These are phyloP conservation scores for Plasmodium vinckei DNA, from an alignment of 169 alveolate genomes.

Conservation along the genomic window DNA sequence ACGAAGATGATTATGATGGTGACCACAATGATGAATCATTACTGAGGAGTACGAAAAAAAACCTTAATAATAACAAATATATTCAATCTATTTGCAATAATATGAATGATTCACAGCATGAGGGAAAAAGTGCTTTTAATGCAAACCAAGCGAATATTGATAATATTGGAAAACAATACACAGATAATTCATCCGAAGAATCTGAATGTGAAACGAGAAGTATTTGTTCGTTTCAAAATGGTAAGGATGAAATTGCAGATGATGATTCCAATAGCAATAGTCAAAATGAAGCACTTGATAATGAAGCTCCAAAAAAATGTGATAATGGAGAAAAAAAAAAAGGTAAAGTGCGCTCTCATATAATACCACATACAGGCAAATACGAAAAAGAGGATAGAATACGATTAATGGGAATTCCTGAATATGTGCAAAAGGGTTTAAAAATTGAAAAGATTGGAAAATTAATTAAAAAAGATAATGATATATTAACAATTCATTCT, in stretches of 20 bases:
- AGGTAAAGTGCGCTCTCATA: not conserved
- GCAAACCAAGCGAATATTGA: not conserved
- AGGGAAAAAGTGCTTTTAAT: not conserved
- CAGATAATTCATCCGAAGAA: not conserved
- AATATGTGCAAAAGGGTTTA: slow-evolving; percentile 34
- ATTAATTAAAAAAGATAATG: slow-evolving; percentile 38
- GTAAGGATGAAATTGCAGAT: not conserved
- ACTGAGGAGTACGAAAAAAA: not conserved
- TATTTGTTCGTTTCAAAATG: not conserved
- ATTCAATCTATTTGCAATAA: not conserved
- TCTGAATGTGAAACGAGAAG: not conserved
- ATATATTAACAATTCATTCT: slow-evolving; percentile 48
- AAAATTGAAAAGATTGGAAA: slow-evolving; percentile 64
- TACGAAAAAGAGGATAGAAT: slow-evolving; percentile 13
- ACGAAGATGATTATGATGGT: slow-evolving; percentile 29
- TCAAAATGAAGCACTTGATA: not conserved
- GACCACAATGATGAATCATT: not conserved
- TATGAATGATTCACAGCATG: not conserved
- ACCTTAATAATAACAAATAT: not conserved
- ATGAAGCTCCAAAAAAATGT: not conserved
- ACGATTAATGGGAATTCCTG: slow-evolving; percentile 67
- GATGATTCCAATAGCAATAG: not conserved
- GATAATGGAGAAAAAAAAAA: not conserved
- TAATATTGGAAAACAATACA: not conserved
- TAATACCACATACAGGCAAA: not conserved